These are phyloP conservation scores for Trichomonas vaginalis DNA, from an alignment of 208 protist species.

Conservation along the genomic window DNA sequence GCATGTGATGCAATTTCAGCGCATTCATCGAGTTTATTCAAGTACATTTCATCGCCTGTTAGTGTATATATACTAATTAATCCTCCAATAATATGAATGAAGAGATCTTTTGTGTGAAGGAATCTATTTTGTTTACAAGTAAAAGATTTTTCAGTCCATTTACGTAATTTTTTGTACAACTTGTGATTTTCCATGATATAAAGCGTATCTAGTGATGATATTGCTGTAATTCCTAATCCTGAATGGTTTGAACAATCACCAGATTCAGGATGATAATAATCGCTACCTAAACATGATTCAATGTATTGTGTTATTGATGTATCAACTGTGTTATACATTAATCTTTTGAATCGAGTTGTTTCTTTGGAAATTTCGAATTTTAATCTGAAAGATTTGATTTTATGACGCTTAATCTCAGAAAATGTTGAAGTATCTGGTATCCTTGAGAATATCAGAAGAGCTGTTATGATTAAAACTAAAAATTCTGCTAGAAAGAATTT, in stretches of 20 bases:
- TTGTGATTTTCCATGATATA: not conserved
- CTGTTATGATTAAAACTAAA: not conserved
- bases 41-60: constrained; percentile 41
- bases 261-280: not conserved
- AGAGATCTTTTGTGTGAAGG: not conserved
- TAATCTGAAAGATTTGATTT: not conserved
- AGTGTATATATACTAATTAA: constrained; percentile 50
- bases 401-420: not conserved
- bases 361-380: not conserved
- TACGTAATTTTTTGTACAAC: not conserved
- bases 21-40: not conserved
- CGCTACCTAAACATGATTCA: not conserved
- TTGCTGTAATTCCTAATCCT: not conserved
- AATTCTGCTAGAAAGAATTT: too few relatives aligned
- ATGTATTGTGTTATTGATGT: not conserved
- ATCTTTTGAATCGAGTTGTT: not conserved
- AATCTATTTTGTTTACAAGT: not conserved
- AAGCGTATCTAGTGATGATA: not conserved
- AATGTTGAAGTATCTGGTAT: not conserved
- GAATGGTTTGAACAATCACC: not conserved
- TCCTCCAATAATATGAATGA: constrained; percentile 35
- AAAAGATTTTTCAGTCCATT: not conserved
- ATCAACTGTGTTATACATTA: not conserved
- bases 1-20: not conserved
- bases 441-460: not conserved